These are phyloP conservation scores for Aspergillus caelatus DNA, from an alignment of 2,329 filamentous ascomycete species.

Conservation along the genomic window DNA sequence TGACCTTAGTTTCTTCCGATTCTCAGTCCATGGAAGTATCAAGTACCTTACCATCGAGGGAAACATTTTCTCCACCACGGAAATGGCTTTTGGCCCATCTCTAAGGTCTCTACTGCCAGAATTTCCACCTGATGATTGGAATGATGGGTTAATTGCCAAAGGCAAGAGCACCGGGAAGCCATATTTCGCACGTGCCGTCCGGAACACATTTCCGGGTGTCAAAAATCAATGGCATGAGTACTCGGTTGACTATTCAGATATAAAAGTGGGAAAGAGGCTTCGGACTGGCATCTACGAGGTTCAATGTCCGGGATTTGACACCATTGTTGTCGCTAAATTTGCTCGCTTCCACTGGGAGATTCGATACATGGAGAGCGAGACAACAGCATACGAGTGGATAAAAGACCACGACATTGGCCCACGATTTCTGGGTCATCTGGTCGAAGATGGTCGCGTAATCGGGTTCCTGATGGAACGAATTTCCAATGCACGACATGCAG, in stretches of 20 bases:
- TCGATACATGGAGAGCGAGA: conserved; percentile 40
- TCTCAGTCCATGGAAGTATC: background rate
- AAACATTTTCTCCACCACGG: background rate
- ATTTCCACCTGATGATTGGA: conserved; percentile 34
- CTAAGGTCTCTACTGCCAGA: conserved; percentile 24
- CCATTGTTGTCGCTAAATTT: conserved; percentile 39
- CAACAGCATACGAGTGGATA: conserved; percentile 42
- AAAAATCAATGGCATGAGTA: conserved; percentile 27
- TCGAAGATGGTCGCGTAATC: conserved; percentile 44
- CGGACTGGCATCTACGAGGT: conserved; percentile 30
- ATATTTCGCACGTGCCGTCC: conserved; percentile 21
- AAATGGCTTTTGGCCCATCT: conserved; percentile 35
- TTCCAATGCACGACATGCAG: conserved; percentile 26
- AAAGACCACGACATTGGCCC: conserved; percentile 39
- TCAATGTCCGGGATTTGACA: conserved; percentile 17
- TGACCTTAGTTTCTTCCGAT: background rate
- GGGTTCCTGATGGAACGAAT: conserved; percentile 43
- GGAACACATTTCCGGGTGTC: conserved; percentile 25
- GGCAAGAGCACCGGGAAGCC: conserved; percentile 18
- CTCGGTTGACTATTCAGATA: conserved; percentile 25
- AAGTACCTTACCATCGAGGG: background rate
- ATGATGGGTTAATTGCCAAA: conserved; percentile 28
- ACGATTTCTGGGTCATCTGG: conserved; percentile 43
- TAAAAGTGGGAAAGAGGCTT: conserved; percentile 24
- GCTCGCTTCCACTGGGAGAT: conserved; percentile 45